These are phyloP conservation scores for Simplicillium sp. DNA, from an alignment of 2,329 filamentous ascomycete genomes.

Conservation along the genomic window DNA sequence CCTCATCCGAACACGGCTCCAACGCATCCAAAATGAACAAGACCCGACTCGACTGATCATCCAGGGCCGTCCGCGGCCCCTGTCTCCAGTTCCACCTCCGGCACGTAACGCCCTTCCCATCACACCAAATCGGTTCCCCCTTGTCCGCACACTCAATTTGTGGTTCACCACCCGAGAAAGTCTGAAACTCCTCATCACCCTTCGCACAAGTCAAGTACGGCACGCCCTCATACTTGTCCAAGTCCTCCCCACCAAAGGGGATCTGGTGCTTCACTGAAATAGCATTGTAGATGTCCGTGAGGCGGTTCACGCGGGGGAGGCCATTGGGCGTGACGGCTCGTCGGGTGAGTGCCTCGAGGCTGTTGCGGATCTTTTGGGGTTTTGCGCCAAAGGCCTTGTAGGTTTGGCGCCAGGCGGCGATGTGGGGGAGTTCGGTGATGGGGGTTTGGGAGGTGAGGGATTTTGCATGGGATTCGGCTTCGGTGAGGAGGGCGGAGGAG, in stretches of 20 bases:
- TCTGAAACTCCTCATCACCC: constrained; percentile 3
- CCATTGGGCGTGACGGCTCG: constrained; percentile 6
- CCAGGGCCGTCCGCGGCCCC: constrained; percentile 9
- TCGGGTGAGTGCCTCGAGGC: constrained; percentile 10
- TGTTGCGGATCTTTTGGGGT: constrained; percentile 9
- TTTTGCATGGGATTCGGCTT: too few species aligned
- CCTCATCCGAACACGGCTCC: too few species aligned
- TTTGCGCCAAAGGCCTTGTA: constrained; percentile 11
- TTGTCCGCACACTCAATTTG: constrained; percentile 4
- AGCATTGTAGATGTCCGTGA: constrained; percentile 13
- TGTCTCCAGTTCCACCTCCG: constrained; percentile 13
- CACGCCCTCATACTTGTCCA: constrained; percentile 10
- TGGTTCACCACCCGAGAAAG: neutral
- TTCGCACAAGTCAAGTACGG: constrained; percentile 8
- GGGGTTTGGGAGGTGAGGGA: neutral
- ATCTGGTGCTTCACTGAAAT: constrained; percentile 12
- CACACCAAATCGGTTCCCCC: constrained; percentile 11
- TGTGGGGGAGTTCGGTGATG: constrained; percentile 9
- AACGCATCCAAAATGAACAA: too few species aligned
- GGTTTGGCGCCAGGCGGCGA: constrained; percentile 9
- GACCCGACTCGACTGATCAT: constrained; percentile 1
- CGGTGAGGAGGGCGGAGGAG: too few species aligned
- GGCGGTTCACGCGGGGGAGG: constrained; percentile 10
- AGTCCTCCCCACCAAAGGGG: constrained; percentile 11
- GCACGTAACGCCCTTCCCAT: constrained; percentile 10